phyloP scores from a whole-genome alignment of 768 basidiomycete species.

The Neoboletus subvelutipes region DNA sequence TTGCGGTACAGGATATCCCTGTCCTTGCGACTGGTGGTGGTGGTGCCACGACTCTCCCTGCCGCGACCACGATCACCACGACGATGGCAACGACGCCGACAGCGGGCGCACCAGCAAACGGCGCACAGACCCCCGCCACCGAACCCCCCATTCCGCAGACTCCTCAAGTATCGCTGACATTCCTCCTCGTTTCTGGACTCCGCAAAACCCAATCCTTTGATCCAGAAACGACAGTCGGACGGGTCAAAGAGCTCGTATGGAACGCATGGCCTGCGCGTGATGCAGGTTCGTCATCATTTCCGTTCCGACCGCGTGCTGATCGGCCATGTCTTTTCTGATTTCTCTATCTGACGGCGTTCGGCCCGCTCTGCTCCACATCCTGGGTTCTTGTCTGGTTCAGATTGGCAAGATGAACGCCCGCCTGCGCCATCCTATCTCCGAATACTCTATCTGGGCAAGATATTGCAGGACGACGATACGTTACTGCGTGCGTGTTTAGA shows the following conservation, averaged over 20 bases:
- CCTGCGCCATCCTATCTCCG: conserved; percentile 76
- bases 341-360: not conserved
- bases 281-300: conserved; percentile 42
- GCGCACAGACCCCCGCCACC: not conserved
- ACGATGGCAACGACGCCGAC: not conserved
- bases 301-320: conserved; percentile 12
- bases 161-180: conserved; percentile 65
- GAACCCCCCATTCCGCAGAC: conserved; percentile 48
- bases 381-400: conserved; percentile 32
- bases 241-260: conserved; percentile 84
- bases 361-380: not conserved
- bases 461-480: conserved; percentile 83
- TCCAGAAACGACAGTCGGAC: conserved; percentile 68
- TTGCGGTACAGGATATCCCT: conserved; percentile 1
- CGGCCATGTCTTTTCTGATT: conserved; percentile 7
- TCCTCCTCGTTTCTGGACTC: conserved; percentile 68
- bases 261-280: conserved; percentile 64
- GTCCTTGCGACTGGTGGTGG: not conserved
- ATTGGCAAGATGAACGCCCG: conserved; percentile 79
- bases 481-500: conserved; percentile 50
- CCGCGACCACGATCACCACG: conserved; percentile 9
- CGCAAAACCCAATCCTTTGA: conserved; percentile 73
- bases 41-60: not conserved
- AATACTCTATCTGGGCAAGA: conserved; percentile 72
- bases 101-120: not conserved